Conservation (phyloP, 129 eudicot genomes). For the Pulicaria dysenterica region DNA sequence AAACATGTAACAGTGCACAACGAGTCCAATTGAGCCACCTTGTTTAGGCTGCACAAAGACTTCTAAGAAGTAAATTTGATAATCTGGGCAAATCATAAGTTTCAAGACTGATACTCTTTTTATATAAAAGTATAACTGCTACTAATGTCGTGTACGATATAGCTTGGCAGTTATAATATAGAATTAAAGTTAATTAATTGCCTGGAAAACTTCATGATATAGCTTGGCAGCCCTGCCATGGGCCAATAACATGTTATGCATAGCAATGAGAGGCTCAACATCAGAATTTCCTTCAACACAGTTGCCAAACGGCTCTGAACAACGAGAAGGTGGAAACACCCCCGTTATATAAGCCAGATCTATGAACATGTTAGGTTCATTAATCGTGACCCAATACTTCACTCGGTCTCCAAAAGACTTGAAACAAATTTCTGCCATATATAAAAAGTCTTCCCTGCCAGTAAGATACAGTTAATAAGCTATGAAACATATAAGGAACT, state of each 20-base stretch:
- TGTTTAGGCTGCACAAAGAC: conserved; percentile 42
- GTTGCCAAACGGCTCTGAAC: conserved; percentile 82
- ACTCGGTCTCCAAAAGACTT: conserved; percentile 76
- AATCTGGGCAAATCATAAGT: neutral
- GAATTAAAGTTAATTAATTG: conserved; percentile 15
- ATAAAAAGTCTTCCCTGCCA: conserved; percentile 72
- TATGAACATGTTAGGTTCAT: conserved; percentile 67
- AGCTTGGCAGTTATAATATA: too few species aligned
- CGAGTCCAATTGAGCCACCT: conserved; percentile 58
- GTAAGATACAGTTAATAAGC: neutral
- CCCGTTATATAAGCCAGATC: conserved; percentile 50
- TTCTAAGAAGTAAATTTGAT: conserved; percentile 7
- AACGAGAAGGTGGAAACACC: conserved; percentile 59
- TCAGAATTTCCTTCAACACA: conserved; percentile 74
- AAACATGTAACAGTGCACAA: conserved; percentile 38
- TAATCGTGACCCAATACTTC: conserved; percentile 72
- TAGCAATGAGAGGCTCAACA: conserved; percentile 67
- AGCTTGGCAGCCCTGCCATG: conserved; percentile 79
- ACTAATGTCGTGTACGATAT: neutral
- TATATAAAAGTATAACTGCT: neutral
- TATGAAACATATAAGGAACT: neutral
- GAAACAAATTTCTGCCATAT: conserved; percentile 66
- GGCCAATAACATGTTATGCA: conserved; percentile 78
- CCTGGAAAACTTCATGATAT: conserved; percentile 65
- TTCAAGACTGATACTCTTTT: neutral